Base-by-base conservation (phyloP, 257 asterid genomes). In the Pogostemon cablin region DNA sequence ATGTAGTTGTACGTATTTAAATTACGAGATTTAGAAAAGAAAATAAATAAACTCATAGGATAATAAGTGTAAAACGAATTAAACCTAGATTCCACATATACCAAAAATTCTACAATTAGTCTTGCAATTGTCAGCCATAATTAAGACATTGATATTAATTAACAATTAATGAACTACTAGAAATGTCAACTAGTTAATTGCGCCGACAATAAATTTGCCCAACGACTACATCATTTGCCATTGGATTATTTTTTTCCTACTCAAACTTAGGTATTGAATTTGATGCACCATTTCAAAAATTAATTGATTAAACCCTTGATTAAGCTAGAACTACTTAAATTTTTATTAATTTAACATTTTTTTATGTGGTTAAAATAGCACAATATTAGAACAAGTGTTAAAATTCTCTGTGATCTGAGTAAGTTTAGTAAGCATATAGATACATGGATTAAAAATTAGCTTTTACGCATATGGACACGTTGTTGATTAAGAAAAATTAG, bases 191-290 rank as follows among this genome's bases (percentile, higher is more conserved):
- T 63, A 61, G 61, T 75, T 48, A 69, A 65, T 59, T 32, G 65
- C 75, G 71, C 76, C 73, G 81, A 80, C 77, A 76, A 72, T 80
- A 68, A 76, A 80, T 80, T 25, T 49, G 41, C 64, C 63, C 39
- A n/a, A 54, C 55, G 67, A 77, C 77, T 72, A 42, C 5, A 50
- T 68, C 46, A 61, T 54, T 74, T 57, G 40, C 34, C 55, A 4
- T 57, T 34, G 32, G 32, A 25, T 25, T 49, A 2, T 34, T 37
- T 50, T n/a, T 75, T 60, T 61, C 71, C 63, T 35, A 42, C 76
- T 76, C 67, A 37, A 20, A 39, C 2, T 10, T 65, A 71, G 77
- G 72, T 59, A 20, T 75, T 63, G 62, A 65, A 76, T 34, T 42
- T 6, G 47, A 50, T 78, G 43, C 57, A 12, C 60, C 32, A 25